Percentiles rank a stretch among this genome's conserved stretches.
Conservation (phyloP, 1,284 basidiomycete species). For the Marasmius oreades region DNA sequence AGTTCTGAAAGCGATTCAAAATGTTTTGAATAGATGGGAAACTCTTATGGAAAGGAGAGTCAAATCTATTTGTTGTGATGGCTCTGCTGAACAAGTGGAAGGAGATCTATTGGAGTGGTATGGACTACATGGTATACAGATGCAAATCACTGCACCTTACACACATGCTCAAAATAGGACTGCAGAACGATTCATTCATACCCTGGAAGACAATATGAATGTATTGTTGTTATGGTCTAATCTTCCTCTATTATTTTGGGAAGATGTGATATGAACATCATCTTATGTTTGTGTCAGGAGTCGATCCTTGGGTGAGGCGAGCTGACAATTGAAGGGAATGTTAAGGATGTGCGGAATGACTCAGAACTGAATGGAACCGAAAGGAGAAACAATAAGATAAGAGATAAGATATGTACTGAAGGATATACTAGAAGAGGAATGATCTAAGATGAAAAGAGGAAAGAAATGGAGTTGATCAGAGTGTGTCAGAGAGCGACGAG, state of each 20-base stretch:
- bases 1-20: background rate
- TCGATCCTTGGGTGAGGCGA: no score
- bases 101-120: background rate
- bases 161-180: constrained; percentile 30
- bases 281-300: background rate
- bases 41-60: background rate
- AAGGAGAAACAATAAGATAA: no score
- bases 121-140: background rate
- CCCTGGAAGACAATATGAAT: constrained; percentile 23
- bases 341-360: no score
- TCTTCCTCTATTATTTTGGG: constrained; percentile 14
- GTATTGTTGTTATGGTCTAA: constrained; percentile 23
- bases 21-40: background rate
- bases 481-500: no score
- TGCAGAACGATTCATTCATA: constrained; percentile 27
- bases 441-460: no score
- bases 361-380: no score
- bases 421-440: no score
- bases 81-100: background rate
- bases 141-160: constrained; percentile 17
- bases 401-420: no score
- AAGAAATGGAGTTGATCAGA: no score
- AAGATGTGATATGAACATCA: background rate
- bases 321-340: no score
- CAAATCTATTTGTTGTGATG: background rate